A percentile compares a stretch with the other conserved stretches of the same genome.
Conservation (phyloP, 2,329 filamentous ascomycete genomes). For the Fusarium sp. region DNA sequence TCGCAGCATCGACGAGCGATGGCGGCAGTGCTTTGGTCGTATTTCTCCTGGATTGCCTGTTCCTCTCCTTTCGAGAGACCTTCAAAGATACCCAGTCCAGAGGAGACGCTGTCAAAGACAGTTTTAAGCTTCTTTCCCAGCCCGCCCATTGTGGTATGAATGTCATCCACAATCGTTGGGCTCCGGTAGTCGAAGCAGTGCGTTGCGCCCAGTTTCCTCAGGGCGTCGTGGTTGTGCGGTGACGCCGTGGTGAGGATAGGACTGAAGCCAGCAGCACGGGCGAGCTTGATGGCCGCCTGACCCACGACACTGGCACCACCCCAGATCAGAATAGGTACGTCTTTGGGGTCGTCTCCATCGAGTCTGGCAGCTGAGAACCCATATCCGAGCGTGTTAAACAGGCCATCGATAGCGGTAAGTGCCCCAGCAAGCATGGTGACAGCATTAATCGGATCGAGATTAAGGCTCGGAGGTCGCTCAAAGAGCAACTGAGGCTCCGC, state of each 20-base stretch:
- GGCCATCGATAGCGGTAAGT: neutral
- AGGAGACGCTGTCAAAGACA: constrained; percentile 6
- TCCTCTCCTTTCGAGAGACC: constrained; percentile 5
- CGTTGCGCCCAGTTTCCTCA: constrained; percentile 53
- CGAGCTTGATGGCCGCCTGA: constrained; percentile 54
- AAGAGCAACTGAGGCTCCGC: constrained; percentile 13
- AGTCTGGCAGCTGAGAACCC: neutral
- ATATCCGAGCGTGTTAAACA: constrained; percentile 20
- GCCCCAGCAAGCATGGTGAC: neutral
- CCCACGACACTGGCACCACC: constrained; percentile 56
- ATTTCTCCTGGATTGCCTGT: neutral
- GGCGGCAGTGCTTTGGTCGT: neutral
- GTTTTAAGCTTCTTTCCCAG: neutral
- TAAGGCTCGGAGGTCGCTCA: neutral
- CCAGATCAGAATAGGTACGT: constrained; percentile 51
- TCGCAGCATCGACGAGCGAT: constrained; percentile 2
- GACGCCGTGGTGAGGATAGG: constrained; percentile 55
- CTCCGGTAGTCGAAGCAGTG: constrained; percentile 54
- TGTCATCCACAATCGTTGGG: constrained; percentile 1
- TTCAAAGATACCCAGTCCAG: constrained; percentile 5
- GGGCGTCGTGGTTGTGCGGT: constrained; percentile 50
- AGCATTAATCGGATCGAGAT: neutral
- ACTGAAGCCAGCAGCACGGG: constrained; percentile 49
- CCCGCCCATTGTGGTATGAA: constrained; percentile 1
- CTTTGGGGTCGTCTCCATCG: neutral